Evolutionary conservation across 2,329 filamentous ascomycete species (phyloP), one percentile per base, ranked within the genome.

Genomic region (Diaporthe batatas): DNA sequence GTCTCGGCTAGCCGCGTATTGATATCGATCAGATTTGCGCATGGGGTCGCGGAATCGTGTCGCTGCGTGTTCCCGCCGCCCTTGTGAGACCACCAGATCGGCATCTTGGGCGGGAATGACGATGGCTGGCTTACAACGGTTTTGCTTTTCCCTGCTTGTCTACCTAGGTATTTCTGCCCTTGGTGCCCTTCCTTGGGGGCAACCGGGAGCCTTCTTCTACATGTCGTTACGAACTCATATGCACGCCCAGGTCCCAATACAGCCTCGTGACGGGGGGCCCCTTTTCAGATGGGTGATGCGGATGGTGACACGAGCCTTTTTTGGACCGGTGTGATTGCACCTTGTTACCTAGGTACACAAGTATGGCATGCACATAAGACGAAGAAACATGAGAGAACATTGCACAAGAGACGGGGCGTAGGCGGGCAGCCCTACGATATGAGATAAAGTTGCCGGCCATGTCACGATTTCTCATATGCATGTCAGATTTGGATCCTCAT

Each of bases 401-500:
- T 47, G 10, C 18, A 29, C 39, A 23, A 29, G 16, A 49, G 25
- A 49, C 32, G 53, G 53, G 53, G 36, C 47, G 44, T 36, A 65
- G 62, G 62, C n/a, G 44, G 44, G 68, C 68, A 70, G 68, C 68
- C 68, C 68, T 70, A 70, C 47, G 68, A 29, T 11, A 58, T 42
- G 55, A 62, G 44, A 70, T 70, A 70, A 21, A 53, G 55, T 53
- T 70, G 55, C 36, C 54, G 54, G 55, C 55, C 55, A 62, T 58
- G 55, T 42, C 29, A 53, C 68, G 55, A 59, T 53, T 62, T 21
- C 55, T 32, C 14, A 21, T n/a, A 70, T 70, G 68, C 68, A 70
- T 70, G 68, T 70, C 68, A 70, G 68, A 70, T 53, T 67, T 67
- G 68, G 68, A 62, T 62, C 44, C 68, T 44, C 34, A 10, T 34